Evolutionary conservation across 2,329 filamentous ascomycete genomes (phyloP), one percentile per base, ranked within the genome.

Genomic region (Dactylellina drechsleri): DNA sequence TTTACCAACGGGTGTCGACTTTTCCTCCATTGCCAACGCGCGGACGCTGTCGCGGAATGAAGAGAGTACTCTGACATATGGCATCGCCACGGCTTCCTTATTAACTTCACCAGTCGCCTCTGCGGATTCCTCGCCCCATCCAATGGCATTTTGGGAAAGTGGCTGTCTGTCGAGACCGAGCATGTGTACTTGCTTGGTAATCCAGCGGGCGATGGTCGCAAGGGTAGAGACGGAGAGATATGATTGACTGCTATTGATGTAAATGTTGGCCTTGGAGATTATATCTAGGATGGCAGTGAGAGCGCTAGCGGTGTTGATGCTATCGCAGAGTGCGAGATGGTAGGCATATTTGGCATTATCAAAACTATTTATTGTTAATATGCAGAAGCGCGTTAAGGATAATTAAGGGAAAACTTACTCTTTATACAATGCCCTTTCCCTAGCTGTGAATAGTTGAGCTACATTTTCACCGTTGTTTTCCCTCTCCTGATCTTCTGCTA

Each of bases 111-210:
- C 78, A 41, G 79, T 81, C 16, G 82, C 81, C 3, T 78, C 66
- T 2, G 81, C 80, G 20, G 80, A 78, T 50, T 83, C 83, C 79
- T 86, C 81, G 72, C 74, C 67, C 78, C 78, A 80, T 41, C 79
- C 79, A 36, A 80, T 79, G 15, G 50, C 60, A 61, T 77, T 75
- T 13, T 59, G 61, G 20, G 71, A 67, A n/a, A 68, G 53, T 4
- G 77, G 77, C 1, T 77, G 75, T 18, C 76, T 76, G 80, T 93
- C 90, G 0, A 97, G 86, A 47, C 94, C 94, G 76, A 97, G 91
- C 76, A 94, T 92, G 73, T 91, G 90, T 15, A 95, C 89, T 72
- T 97, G 90, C 68, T 88, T 88, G 0, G 93, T 97, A 52, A 97
- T 85, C 89, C 91, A 97, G 61, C 87, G 86, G 5, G 91, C 92